phyloP scores from a whole-genome alignment of 2,329 filamentous ascomycete species.

The Pyrenochaeta sp. region DNA sequence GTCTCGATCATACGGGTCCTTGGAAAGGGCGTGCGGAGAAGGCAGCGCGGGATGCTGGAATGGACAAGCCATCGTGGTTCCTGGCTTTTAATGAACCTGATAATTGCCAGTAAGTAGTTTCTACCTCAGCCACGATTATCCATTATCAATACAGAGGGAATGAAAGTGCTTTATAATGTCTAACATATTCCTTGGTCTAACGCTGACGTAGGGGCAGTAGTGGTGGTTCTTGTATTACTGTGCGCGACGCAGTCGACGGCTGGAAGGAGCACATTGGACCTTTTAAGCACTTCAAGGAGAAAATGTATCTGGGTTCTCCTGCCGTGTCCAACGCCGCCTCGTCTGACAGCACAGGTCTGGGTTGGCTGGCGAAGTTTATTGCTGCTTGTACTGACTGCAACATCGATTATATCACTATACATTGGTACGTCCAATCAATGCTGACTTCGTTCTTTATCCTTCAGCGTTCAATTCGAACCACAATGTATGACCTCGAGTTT shows the following conservation, averaged over 20 bases:
- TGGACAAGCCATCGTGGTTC: conserved; percentile 23
- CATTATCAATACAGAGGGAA: background rate
- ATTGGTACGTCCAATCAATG: conserved; percentile 31
- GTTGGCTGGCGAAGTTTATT: conserved; percentile 40
- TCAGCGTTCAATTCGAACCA: background rate
- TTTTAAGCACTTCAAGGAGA: conserved; percentile 17
- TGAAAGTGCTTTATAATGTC: no score
- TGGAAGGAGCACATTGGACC: conserved; percentile 33
- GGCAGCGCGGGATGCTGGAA: conserved; percentile 2
- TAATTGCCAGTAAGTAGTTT: conserved; percentile 28
- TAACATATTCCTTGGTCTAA: background rate
- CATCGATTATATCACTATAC: conserved; percentile 47
- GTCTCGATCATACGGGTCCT: conserved; percentile 13
- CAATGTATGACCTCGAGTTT: background rate
- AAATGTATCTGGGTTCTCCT: conserved; percentile 41
- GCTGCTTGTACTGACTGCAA: conserved; percentile 35
- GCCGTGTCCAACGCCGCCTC: conserved; percentile 39
- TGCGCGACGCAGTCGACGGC: conserved; percentile 13
- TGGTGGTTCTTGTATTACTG: conserved; percentile 36
- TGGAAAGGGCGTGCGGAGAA: conserved; percentile 29
- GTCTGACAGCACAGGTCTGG: conserved; percentile 21
- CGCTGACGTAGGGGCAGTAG: conserved; percentile 4
- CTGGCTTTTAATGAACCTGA: conserved; percentile 50
- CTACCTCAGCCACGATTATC: background rate
- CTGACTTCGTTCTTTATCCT: background rate